Evolutionary conservation across 768 basidiomycete species (phyloP), one percentile per base, ranked within the genome.

Genomic region (Collybiopsis confluens): DNA sequence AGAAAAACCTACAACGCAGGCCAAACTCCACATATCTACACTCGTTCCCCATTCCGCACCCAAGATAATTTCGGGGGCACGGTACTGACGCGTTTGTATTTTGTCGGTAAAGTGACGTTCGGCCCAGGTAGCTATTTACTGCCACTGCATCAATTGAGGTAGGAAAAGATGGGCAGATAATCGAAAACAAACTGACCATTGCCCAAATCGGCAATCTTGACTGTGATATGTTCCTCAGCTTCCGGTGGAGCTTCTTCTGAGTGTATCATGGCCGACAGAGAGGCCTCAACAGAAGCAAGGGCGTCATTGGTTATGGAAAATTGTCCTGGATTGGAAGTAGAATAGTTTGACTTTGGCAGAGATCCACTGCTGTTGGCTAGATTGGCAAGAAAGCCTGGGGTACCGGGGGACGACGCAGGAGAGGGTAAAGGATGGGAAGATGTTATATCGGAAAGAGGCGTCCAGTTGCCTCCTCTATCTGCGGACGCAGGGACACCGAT

Each of bases 71-170:
- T 99, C 96, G 1, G 97, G 96, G 75, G 92, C 93, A 24, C 97
- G 84, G 68, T 98, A 98, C 64, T 98, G 97, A 63, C 96, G 74
- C 24, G 97, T 99, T 73, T 98, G 90, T 61, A 98, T 98, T 63
- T 98, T 96, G 70, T 99, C 96, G 40, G 97, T 98, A 59, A 98
- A 99, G 66, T 98, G 97, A 60, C 98, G 91, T 63, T 96, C 90
- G 27, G 82, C 82, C 90, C 90, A 91, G 1, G 90, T 92, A 9
- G 90, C 90, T 86, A 60, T 38, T 49, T n/a, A 28, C 45, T 46
- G 28, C 44, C 5, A 48, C 44, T 45, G 44, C 40, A 52, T 54
- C 36, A 51, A 24, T 21, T 33, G 36, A n/a, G n/a, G n/a, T n/a
- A n/a, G 10, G 45, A 53, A 38, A 28, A 53, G 53, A 36, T 24